Conservation (phyloP, 2,329 filamentous ascomycete genomes). For the Aspergillus pseudotamarii region DNA sequence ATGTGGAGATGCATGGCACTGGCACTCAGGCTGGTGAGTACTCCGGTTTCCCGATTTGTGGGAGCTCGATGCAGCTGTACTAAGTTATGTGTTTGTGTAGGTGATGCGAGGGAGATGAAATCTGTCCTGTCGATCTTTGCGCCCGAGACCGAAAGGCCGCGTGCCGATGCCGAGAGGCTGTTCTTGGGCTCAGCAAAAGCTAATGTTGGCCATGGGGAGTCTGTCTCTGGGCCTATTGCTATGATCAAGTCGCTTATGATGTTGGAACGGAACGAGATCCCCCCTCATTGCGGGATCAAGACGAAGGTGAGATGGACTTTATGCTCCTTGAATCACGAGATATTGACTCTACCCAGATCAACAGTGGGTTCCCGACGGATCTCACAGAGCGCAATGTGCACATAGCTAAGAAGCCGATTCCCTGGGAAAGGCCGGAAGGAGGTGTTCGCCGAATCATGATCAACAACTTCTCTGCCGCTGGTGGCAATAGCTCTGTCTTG, state of each 20-base stretch:
- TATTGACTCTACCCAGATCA: conserved; percentile 37
- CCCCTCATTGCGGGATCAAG: conserved; percentile 41
- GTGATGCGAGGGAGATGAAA: conserved; percentile 77
- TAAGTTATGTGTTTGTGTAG: not conserved
- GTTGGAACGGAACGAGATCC: conserved; percentile 38
- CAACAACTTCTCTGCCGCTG: conserved; percentile 73
- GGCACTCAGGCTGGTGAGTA: conserved; percentile 73
- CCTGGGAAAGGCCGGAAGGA: conserved; percentile 36
- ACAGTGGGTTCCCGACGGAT: conserved; percentile 49
- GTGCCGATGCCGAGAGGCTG: conserved; percentile 48
- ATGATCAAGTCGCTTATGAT: conserved; percentile 43
- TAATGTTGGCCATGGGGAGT: conserved; percentile 66
- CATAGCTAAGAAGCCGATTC: conserved; percentile 50
- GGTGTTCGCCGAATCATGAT: conserved; percentile 50
- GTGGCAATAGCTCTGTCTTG: conserved; percentile 70
- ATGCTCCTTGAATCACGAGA: no score
- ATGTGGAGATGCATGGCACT: conserved; percentile 88
- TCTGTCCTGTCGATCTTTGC: conserved; percentile 70
- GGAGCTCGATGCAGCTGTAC: not conserved
- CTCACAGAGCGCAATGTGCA: conserved; percentile 45
- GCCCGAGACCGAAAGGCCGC: conserved; percentile 47
- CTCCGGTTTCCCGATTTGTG: not conserved
- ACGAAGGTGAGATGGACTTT: conserved; percentile 6
- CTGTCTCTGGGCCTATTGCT: conserved; percentile 57
- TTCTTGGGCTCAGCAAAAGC: conserved; percentile 66